Evolutionary conservation across 352 stramenopile species (phyloP).

Genomic region (Phytophthora macrochlamydospora): DNA sequence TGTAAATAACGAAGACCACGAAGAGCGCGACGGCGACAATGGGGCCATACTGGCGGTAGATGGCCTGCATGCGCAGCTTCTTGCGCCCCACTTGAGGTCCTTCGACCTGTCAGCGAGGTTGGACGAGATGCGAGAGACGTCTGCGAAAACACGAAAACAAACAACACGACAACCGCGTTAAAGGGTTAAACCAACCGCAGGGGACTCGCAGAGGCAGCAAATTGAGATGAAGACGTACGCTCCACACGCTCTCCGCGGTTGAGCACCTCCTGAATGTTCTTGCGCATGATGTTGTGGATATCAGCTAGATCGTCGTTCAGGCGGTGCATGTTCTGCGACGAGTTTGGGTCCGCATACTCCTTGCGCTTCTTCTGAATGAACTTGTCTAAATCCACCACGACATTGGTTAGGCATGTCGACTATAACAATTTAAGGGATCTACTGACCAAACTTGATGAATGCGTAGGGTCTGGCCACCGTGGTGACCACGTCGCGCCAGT

Average conservation of each 20-base stretch:
- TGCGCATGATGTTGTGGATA: slow-evolving; percentile 99
- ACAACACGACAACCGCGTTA: background rate
- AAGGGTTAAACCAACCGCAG: no score
- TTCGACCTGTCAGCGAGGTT: slow-evolving; percentile 94
- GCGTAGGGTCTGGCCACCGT: slow-evolving; percentile 97
- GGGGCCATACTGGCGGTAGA: slow-evolving; percentile 88
- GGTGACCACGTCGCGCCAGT: slow-evolving; percentile 92
- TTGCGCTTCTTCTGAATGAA: slow-evolving; percentile 98
- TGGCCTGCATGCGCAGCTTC: slow-evolving; percentile 90
- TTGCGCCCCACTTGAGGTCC: slow-evolving; percentile 98
- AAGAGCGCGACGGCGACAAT: slow-evolving; percentile 84
- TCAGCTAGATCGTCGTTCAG: slow-evolving; percentile 98
- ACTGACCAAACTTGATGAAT: slow-evolving; percentile 98
- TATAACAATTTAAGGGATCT: background rate
- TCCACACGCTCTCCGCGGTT: slow-evolving; percentile 91
- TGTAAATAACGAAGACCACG: slow-evolving; percentile 90
- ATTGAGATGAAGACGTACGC: slow-evolving; percentile 40
- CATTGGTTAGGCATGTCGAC: no score
- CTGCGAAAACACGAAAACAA: slow-evolving; percentile 36
- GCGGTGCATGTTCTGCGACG: slow-evolving; percentile 94
- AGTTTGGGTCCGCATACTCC: slow-evolving; percentile 97
- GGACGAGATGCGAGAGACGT: slow-evolving; percentile 89
- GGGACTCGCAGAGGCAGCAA: background rate
- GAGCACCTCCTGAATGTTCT: slow-evolving; percentile 97
- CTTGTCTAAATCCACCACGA: slow-evolving; percentile 64